Percentiles rank a stretch among this genome's conserved stretches.
Conservation (phyloP, 371 early-diverging fungal genomes). For the Rhizopus stolonifer region DNA sequence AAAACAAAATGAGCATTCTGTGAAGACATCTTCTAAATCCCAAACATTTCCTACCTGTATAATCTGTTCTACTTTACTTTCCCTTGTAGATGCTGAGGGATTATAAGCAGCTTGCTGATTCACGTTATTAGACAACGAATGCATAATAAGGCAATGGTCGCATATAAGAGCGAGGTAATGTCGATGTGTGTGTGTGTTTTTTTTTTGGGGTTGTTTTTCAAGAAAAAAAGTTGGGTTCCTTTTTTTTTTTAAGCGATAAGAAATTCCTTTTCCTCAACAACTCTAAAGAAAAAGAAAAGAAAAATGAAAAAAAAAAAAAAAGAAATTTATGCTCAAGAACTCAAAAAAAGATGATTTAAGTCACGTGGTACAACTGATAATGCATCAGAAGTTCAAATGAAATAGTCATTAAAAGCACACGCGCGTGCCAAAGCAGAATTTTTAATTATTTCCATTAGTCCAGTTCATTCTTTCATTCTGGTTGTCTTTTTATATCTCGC, state of each 20-base stretch:
- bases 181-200: too few relatives aligned
- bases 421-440: not conserved
- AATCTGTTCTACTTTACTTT: slow-evolving; percentile 40
- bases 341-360: not conserved
- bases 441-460: too few relatives aligned
- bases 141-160: slow-evolving; percentile 11
- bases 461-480: too few relatives aligned
- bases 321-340: not conserved
- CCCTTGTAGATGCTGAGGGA: slow-evolving; percentile 25
- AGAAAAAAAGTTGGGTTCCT: not conserved
- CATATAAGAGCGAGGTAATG: not conserved
- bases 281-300: too few relatives aligned
- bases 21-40: not conserved
- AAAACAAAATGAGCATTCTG: not conserved
- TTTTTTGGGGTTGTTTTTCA: not conserved
- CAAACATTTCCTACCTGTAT: slow-evolving; percentile 28
- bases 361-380: not conserved
- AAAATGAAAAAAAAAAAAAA: not conserved
- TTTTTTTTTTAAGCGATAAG: not conserved
- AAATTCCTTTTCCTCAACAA: not conserved
- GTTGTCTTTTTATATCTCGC: too few relatives aligned
- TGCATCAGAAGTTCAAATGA: not conserved
- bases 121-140: slow-evolving; percentile 5
- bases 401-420: not conserved
- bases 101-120: slow-evolving; percentile 8